phyloP scores from a whole-genome alignment of 805 yeast genomes.

The Zygoascus ofunaensis region DNA sequence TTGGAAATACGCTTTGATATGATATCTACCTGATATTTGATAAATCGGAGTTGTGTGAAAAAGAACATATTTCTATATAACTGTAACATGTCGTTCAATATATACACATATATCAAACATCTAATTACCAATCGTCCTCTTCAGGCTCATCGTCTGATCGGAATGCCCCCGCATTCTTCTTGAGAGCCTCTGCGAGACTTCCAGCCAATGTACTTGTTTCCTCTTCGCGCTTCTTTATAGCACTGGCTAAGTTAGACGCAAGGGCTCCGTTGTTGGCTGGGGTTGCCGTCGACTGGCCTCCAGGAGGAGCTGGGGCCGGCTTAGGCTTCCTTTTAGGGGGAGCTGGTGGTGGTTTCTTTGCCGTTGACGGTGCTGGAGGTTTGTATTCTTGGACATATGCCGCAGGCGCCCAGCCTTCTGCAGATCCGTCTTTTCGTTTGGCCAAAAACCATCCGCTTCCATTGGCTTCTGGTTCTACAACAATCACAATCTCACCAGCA shows the following conservation, averaged over 20 bases:
- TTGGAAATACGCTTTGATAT: no score
- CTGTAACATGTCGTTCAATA: no score
- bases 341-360: constrained; percentile 20
- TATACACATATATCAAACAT: no score
- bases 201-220: constrained; percentile 61
- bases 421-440: constrained; percentile 59
- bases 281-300: constrained; percentile 12
- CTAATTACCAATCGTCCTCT: constrained; percentile 31
- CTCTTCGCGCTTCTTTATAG: constrained; percentile 52
- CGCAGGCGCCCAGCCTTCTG: constrained; percentile 96
- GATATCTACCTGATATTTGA: no score
- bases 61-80: no score
- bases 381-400: constrained; percentile 55
- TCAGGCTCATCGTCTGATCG: constrained; percentile 50
- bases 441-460: constrained; percentile 83
- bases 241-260: constrained; percentile 58
- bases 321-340: constrained; percentile 23
- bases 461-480: constrained; percentile 64
- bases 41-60: no score
- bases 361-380: constrained; percentile 15
- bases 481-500: constrained; percentile 66
- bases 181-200: constrained; percentile 82
- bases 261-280: constrained; percentile 21
- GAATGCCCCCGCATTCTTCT: constrained; percentile 51
- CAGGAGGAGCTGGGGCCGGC: constrained; percentile 20